These are phyloP conservation scores for Rhodosporidiobolus sp. DNA, from an alignment of 768 basidiomycete genomes.

Conservation along the genomic window DNA sequence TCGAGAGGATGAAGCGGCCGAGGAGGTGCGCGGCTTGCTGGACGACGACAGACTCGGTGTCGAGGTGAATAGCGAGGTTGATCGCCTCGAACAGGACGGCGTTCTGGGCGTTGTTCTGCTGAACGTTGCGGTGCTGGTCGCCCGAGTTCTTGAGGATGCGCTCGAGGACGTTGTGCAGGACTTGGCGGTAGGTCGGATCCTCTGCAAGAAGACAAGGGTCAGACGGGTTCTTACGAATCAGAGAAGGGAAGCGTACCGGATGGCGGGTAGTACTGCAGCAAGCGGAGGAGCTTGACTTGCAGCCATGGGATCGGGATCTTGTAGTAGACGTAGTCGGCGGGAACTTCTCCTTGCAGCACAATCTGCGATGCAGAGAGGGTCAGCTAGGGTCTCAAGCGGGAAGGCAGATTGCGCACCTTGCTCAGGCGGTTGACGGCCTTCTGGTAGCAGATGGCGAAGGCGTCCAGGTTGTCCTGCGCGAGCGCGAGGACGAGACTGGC, in stretches of 20 bases:
- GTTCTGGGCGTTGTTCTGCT: conserved; percentile 98
- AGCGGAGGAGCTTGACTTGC: conserved; percentile 87
- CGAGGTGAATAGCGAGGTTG: conserved; percentile 89
- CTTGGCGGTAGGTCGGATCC: conserved; percentile 71
- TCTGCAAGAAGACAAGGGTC: conserved; percentile 54
- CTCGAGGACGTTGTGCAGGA: conserved; percentile 72
- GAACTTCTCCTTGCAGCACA: conserved; percentile 84
- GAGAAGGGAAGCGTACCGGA: conserved; percentile 62
- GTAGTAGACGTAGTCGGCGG: conserved; percentile 89
- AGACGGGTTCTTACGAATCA: neutral
- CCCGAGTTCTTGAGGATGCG: conserved; percentile 82
- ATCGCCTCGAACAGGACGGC: conserved; percentile 98
- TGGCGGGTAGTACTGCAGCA: conserved; percentile 93
- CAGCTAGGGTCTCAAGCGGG: neutral
- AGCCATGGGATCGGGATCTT: conserved; percentile 97
- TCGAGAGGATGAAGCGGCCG: conserved; percentile 92
- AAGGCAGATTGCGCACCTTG: conserved; percentile 55
- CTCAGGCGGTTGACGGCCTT: conserved; percentile 88
- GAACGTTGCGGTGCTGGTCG: conserved; percentile 87
- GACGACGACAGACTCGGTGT: conserved; percentile 84
- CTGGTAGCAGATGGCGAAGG: conserved; percentile 85
- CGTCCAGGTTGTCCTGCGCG: conserved; percentile 88
- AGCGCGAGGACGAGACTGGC: conserved; percentile 89
- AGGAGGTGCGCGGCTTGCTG: conserved; percentile 82
- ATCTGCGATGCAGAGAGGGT: conserved; percentile 57